Evolutionary conservation across 2,329 filamentous ascomycete genomes (phyloP).

Genomic region (Zopfia rhizophila): DNA sequence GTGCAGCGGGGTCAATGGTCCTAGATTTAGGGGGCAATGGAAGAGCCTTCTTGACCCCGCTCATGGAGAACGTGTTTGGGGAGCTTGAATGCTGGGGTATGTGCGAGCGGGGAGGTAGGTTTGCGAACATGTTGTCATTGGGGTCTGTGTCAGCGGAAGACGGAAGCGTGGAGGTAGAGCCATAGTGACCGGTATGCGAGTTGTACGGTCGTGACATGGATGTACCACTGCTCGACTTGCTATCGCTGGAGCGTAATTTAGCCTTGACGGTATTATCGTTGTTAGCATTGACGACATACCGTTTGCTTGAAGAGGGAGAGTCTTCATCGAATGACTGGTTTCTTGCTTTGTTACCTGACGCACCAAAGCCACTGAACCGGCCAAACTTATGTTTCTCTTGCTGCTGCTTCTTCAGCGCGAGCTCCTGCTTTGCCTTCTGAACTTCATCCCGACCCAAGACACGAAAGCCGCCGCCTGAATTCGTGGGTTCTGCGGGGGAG

Average conservation of each 20-base stretch:
- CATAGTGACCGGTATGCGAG: constrained; percentile 47
- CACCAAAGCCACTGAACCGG: constrained; percentile 46
- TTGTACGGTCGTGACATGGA: constrained; percentile 47
- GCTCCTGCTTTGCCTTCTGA: constrained; percentile 39
- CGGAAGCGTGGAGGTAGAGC: constrained; percentile 52
- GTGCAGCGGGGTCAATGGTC: neutral
- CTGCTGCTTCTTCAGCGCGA: constrained; percentile 28
- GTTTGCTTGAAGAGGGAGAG: constrained; percentile 47
- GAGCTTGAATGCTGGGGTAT: constrained; percentile 42
- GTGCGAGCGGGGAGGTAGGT: constrained; percentile 39
- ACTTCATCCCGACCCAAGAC: constrained; percentile 47
- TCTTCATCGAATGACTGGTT: constrained; percentile 50
- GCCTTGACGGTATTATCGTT: constrained; percentile 14
- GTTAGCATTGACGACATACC: constrained; percentile 38
- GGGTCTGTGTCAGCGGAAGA: constrained; percentile 52
- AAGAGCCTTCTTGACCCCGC: constrained; percentile 38
- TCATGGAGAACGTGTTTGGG: constrained; percentile 34
- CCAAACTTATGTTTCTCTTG: constrained; percentile 47
- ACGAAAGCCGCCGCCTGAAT: constrained; percentile 42
- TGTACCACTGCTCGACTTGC: constrained; percentile 54
- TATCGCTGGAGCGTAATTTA: constrained; percentile 47
- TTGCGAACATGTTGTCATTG: constrained; percentile 50
- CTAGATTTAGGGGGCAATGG: constrained; percentile 31
- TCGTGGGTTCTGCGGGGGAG: constrained; percentile 27
- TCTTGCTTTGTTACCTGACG: constrained; percentile 40